These are phyloP conservation scores for Leccinum rimulosum DNA, from an alignment of 768 basidiomycete species.

Conservation along the genomic window DNA sequence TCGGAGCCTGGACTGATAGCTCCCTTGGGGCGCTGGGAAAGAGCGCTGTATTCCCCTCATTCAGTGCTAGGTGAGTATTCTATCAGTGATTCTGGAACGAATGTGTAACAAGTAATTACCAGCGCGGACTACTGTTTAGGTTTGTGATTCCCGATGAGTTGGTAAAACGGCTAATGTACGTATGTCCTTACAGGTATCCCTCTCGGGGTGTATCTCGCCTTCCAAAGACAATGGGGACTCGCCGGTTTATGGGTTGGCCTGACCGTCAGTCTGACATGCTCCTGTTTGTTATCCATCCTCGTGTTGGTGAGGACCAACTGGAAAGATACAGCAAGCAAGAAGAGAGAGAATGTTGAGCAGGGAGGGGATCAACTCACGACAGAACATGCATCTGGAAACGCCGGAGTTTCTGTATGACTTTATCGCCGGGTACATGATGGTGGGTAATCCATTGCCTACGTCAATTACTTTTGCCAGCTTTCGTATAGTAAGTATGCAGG, in stretches of 20 bases:
- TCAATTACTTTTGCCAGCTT: neutral
- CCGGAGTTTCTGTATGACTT: neutral
- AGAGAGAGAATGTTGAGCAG: neutral
- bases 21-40: constrained; percentile 22
- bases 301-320: constrained; percentile 21
- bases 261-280: constrained; percentile 20
- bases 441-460: neutral
- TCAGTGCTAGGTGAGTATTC: constrained; percentile 20
- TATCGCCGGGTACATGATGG: neutral
- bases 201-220: constrained; percentile 25
- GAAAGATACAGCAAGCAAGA: constrained; percentile 6
- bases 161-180: neutral
- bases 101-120: neutral
- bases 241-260: constrained; percentile 25
- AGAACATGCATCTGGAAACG: neutral
- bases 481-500: neutral
- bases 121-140: constrained; percentile 31
- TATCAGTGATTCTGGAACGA: neutral
- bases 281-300: constrained; percentile 16
- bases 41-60: constrained; percentile 18
- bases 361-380: neutral
- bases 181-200: constrained; percentile 30
- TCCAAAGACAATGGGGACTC: constrained; percentile 22
- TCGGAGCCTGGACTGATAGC: constrained; percentile 21
- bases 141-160: constrained; percentile 15